phyloP scores from a whole-genome alignment of 306 rosid genomes.

The Sophora flavescens region DNA sequence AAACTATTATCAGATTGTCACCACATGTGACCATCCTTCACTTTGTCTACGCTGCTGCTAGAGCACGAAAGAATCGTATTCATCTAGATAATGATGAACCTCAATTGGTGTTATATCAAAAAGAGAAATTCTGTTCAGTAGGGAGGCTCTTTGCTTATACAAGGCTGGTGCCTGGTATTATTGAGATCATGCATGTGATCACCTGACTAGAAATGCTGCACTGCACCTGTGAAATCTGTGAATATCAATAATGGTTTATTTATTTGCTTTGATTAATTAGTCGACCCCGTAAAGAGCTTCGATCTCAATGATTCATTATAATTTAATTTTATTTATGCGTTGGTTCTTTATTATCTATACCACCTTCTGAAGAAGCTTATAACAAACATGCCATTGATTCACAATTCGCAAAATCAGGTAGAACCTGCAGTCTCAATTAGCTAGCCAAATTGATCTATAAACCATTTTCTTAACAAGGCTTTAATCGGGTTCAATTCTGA shows the following conservation, averaged over 20 bases:
- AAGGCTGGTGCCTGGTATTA: neutral
- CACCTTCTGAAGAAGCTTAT: slow-evolving; percentile 22
- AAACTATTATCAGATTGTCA: slow-evolving; percentile 29
- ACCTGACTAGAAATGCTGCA: neutral
- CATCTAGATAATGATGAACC: neutral
- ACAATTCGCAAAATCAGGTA: slow-evolving; percentile 41
- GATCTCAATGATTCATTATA: neutral
- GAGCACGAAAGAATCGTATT: no score
- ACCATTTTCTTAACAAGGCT: neutral
- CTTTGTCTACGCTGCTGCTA: slow-evolving; percentile 10
- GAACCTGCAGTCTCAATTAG: slow-evolving; percentile 35
- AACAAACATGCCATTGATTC: slow-evolving; percentile 9
- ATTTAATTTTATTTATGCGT: neutral
- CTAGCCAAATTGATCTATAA: neutral
- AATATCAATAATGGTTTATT: neutral
- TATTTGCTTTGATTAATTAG: neutral
- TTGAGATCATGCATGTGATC: slow-evolving; percentile 39
- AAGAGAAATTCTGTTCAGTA: neutral
- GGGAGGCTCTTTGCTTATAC: neutral
- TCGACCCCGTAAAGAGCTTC: neutral
- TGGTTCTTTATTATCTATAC: neutral
- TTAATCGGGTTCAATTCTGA: slow-evolving; percentile 20
- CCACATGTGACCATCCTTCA: slow-evolving; percentile 40
- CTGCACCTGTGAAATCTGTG: neutral
- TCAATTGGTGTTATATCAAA: neutral